These are phyloP conservation scores for Phytophthora crassamura DNA, from an alignment of 352 stramenopile genomes.

Conservation along the genomic window DNA sequence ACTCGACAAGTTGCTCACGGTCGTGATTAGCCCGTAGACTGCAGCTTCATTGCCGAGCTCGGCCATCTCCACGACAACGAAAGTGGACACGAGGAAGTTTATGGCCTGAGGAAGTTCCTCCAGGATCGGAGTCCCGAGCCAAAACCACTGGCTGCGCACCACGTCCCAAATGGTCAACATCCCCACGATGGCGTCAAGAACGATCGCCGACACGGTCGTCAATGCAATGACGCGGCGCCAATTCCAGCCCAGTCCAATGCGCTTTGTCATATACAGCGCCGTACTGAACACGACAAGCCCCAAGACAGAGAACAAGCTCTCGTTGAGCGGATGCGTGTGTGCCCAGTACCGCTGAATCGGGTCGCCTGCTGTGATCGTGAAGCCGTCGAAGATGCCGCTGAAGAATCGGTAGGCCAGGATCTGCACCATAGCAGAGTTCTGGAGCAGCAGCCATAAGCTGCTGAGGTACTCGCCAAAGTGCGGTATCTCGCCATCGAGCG, in stretches of 20 bases:
- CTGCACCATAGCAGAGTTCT: constrained; percentile 57
- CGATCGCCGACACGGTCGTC: constrained; percentile 45
- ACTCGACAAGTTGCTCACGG: constrained; percentile 51
- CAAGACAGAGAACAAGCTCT: constrained; percentile 38
- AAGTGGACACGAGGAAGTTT: constrained; percentile 62
- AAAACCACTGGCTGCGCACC: constrained; percentile 69
- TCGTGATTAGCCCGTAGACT: constrained; percentile 65
- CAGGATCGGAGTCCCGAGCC: constrained; percentile 56
- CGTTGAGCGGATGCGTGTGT: constrained; percentile 42
- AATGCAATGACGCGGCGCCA: constrained; percentile 53
- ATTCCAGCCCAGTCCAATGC: constrained; percentile 55
- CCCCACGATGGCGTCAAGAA: constrained; percentile 46
- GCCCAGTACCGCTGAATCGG: constrained; percentile 48
- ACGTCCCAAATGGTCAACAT: constrained; percentile 58
- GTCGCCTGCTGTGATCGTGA: constrained; percentile 42
- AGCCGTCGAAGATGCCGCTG: constrained; percentile 45
- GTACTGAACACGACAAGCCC: constrained; percentile 42
- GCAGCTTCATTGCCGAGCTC: constrained; percentile 60
- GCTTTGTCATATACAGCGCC: constrained; percentile 46
- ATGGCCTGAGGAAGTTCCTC: constrained; percentile 55
- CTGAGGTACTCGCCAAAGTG: constrained; percentile 40
- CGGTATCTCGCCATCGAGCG: constrained; percentile 17
- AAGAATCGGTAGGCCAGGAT: constrained; percentile 65
- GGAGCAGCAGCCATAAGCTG: constrained; percentile 44
- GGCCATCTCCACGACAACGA: constrained; percentile 65